Evolutionary conservation across 148 eudicot genomes (phyloP).

Genomic region (Camellia sinensis): DNA sequence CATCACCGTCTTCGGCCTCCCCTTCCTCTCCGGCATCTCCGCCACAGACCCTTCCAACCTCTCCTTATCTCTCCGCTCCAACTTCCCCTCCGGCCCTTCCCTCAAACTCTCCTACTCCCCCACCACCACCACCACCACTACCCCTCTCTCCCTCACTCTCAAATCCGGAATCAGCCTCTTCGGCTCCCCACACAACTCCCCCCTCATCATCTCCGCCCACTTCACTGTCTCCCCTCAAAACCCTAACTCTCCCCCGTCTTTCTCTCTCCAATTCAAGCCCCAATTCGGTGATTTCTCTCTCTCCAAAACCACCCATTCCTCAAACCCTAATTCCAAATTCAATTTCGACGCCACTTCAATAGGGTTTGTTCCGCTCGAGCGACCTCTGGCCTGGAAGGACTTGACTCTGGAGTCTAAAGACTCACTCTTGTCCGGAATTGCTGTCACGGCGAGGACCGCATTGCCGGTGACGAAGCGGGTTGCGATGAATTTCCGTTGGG

Average conservation of each 20-base stretch:
- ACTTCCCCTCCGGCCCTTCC: constrained; percentile 70
- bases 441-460: constrained; percentile 57
- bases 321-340: background rate
- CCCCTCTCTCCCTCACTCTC: constrained; percentile 48
- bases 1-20: constrained; percentile 57
- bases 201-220: constrained; percentile 61
- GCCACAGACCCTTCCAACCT: constrained; percentile 75
- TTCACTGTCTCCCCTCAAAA: constrained; percentile 43
- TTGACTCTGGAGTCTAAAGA: constrained; percentile 25
- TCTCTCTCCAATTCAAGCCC: constrained; percentile 69
- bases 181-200: constrained; percentile 74
- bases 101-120: constrained; percentile 75
- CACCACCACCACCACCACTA: constrained; percentile 28
- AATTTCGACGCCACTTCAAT: constrained; percentile 16
- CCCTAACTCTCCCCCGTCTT: constrained; percentile 49
- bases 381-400: constrained; percentile 40
- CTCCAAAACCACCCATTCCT: constrained; percentile 38
- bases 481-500: constrained; percentile 48
- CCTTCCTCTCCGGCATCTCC: constrained; percentile 60
- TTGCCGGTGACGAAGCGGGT: constrained; percentile 43
- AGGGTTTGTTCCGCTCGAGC: constrained; percentile 39
- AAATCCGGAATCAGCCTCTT: constrained; percentile 74
- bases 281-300: constrained; percentile 78
- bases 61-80: constrained; percentile 71
- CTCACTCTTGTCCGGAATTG: constrained; percentile 57